Evolutionary conservation across 2,329 filamentous ascomycete species (phyloP), one percentile per base, ranked within the genome.

Genomic region (Penicillium sp.): DNA sequence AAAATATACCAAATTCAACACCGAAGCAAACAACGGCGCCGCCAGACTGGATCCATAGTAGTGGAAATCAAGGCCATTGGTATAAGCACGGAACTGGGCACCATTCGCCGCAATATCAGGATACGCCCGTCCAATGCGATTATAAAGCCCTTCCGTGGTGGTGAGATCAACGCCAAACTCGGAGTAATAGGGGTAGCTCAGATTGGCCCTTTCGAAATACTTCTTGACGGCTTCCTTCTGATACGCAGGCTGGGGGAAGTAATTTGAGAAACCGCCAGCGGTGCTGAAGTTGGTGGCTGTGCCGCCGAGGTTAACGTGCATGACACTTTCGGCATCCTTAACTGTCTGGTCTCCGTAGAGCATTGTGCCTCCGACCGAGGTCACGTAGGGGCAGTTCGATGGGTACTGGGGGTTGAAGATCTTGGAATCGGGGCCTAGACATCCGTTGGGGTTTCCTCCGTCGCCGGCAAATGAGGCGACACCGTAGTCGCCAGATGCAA

Each of bases 321-420:
- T 63, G 9, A 63, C 59, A 31, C 58, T 64, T 40, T 64, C 62
- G 6, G 49, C 40, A 39, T 63, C 57, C 8, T 59, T 42, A 22
- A 60, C 46, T 1, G 56, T 57, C 40, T 64, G 61, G 28, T 61
- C 57, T 26, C 42, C 14, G 44, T 67, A 61, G 42, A 69, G 42
- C 59, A 60, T 61, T 0, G 65, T 66, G 1, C 58, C 63, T 4
- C 76, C 76, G 1, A 78, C 74, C 3, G 70, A 62, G 0, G 74
- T 74, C 11, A 78, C 69, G 57, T 75, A 81, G 0, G 77, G 77
- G 44, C 77, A 80, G 22, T 66, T 69, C 0, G 70, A 69, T 23
- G 75, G 74, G 55, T 74, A 78, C 23, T 70, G 65, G 0, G 77
- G 75, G 29, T 71, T 70, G 61, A 78, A 80, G 18, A 74, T 70